phyloP scores from a whole-genome alignment of 176 grass and related monocot species.

The Urochloa ruziziensis region DNA sequence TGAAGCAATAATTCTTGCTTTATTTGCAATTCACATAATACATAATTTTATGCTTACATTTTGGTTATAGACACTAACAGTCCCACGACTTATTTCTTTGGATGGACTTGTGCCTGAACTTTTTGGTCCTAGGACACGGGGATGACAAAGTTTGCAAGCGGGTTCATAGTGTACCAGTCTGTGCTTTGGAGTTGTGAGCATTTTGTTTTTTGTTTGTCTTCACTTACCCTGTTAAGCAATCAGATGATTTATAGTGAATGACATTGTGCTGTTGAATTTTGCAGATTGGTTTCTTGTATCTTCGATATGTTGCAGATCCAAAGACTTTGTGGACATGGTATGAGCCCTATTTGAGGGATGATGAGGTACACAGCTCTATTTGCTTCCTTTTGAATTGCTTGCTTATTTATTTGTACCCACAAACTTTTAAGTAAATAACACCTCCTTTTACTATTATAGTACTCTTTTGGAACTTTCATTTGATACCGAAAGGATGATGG shows the following conservation, averaged over 20 bases:
- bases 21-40: not conserved
- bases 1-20: not conserved
- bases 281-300: conserved; percentile 91
- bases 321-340: conserved; percentile 91
- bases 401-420: not conserved
- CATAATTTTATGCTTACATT: conserved; percentile 19
- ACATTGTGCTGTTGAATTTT: not conserved
- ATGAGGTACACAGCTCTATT: conserved; percentile 56
- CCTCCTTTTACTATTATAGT: not conserved
- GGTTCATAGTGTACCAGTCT: conserved; percentile 61
- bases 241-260: conserved; percentile 8
- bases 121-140: conserved; percentile 51
- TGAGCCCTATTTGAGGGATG: conserved; percentile 91
- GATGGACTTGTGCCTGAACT: conserved; percentile 45
- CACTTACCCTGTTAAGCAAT: conserved; percentile 26
- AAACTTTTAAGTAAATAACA: not conserved
- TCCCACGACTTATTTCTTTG: conserved; percentile 46
- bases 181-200: conserved; percentile 67
- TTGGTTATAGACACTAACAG: conserved; percentile 44
- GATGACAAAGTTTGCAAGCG: conserved; percentile 60
- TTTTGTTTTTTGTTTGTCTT: conserved; percentile 44
- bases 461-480: conserved; percentile 6
- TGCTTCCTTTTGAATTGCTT: not conserved
- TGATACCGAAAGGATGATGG: not conserved
- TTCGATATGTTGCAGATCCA: conserved; percentile 83